Percentiles rank a stretch among this genome's conserved stretches.
phyloP scores from a whole-genome alignment of 768 basidiomycete genomes.

The Serendipita indica region DNA sequence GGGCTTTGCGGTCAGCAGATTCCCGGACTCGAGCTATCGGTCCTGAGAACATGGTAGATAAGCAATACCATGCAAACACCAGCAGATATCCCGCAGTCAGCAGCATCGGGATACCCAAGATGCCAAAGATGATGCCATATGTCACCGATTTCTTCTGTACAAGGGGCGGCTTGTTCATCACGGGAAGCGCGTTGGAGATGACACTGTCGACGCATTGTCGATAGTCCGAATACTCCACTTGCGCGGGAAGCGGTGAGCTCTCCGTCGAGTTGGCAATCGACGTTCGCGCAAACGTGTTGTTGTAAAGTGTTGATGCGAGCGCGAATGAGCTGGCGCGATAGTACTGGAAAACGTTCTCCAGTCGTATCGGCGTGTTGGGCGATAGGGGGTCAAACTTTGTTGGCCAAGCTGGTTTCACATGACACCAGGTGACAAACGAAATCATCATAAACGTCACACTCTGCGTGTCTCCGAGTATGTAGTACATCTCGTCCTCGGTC shows the following conservation, averaged over 20 bases:
- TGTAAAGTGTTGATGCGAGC: conserved; percentile 11
- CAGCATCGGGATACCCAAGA: too few species aligned
- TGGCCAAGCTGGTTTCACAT: not conserved
- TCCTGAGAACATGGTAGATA: too few species aligned
- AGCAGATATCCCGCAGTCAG: too few species aligned
- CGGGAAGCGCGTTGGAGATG: not conserved
- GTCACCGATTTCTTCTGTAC: too few species aligned
- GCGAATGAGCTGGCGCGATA: conserved; percentile 11
- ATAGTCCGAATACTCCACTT: not conserved
- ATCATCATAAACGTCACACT: not conserved
- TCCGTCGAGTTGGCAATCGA: not conserved
- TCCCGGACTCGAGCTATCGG: too few species aligned
- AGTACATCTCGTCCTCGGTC: not conserved
- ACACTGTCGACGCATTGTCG: not conserved
- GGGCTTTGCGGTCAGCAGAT: too few species aligned
- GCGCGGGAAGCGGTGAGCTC: not conserved
- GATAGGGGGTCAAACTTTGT: not conserved
- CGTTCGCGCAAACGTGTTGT: conserved; percentile 12
- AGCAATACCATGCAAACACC: too few species aligned
- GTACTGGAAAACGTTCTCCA: conserved; percentile 12
- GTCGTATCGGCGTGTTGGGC: not conserved
- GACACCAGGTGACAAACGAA: not conserved
- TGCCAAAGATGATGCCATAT: too few species aligned
- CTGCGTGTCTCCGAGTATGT: not conserved
- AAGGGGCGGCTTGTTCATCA: not conserved